Conservation (phyloP, 176 grass and related monocot genomes). For the Avena insularis region DNA sequence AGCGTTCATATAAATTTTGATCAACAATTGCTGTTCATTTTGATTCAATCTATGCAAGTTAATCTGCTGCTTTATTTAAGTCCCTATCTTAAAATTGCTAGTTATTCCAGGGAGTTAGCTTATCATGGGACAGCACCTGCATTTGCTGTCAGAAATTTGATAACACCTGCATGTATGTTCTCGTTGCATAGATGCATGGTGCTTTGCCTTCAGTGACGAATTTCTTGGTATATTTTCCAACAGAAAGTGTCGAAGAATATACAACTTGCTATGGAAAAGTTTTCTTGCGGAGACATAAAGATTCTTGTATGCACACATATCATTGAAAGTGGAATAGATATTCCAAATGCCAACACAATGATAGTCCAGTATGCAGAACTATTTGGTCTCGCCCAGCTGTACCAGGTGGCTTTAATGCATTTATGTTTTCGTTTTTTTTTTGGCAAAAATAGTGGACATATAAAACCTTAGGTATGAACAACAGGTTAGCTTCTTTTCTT, state of each 20-base stretch:
- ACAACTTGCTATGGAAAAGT: conserved; percentile 84
- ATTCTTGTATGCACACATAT: conserved; percentile 96
- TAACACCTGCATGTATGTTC: neutral
- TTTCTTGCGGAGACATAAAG: conserved; percentile 69
- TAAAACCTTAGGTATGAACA: conserved; percentile 24
- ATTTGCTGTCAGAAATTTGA: conserved; percentile 9
- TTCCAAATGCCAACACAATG: conserved; percentile 93
- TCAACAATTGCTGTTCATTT: neutral
- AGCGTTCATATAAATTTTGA: conserved; percentile 25
- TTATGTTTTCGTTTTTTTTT: conserved; percentile 19
- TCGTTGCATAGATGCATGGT: conserved; percentile 28
- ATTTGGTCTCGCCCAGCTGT: conserved; percentile 91
- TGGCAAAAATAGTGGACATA: conserved; percentile 3
- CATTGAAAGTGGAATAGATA: conserved; percentile 97
- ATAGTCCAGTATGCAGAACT: conserved; percentile 85
- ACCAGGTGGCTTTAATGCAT: conserved; percentile 72
- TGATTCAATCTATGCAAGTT: conserved; percentile 1
- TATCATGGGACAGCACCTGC: neutral
- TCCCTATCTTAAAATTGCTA: conserved; percentile 24
- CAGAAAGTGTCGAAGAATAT: conserved; percentile 85
- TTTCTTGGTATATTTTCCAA: conserved; percentile 16
- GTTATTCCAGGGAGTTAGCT: conserved; percentile 2
- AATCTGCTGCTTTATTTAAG: conserved; percentile 21
- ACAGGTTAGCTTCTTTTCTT: conserved; percentile 43
- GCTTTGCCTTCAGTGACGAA: conserved; percentile 18